Base-by-base conservation (phyloP, 2,329 filamentous ascomycete genomes). In the Remersonia thermophila region DNA sequence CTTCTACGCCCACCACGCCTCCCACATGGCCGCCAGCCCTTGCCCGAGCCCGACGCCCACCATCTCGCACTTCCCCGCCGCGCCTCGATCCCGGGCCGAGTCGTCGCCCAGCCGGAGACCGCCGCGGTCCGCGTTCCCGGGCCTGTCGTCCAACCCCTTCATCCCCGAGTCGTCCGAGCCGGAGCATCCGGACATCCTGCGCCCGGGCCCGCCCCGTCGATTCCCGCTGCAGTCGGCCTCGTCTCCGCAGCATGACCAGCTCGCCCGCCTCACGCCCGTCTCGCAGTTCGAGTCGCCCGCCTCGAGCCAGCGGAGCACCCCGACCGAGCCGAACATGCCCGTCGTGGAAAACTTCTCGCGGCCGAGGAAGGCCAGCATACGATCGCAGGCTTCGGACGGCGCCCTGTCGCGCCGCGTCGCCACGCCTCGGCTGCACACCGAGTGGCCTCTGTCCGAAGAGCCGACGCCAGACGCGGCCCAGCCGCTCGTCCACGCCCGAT, bases 341-440 rank as follows among this genome's bases (percentile, higher is more conserved):
- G 50, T 53, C 31, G 59, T 71, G 31, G 66, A 67, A 47, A 76
- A 76, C 53, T 76, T 76, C 51, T 76, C 71, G n/a, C 63, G 71
- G 27, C 71, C 71, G 29, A 61, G 71, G 39, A 71, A 71, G 42
- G 57, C 61, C 27, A 74, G 71, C 51, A 60, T 48, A 13, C 40
- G 44, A 33, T 47, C 44, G 12, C 47, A 48, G 27, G 36, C 41
- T 18, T 44, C 45, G 11, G 47, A 50, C 31, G 12, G 40, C 7
- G 39, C 46, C 17, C 33, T 42, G 33, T 45, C 43, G 13, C 38
- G 47, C 11, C 44, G 40, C 10, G 23, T 41, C 35, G 39, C 33
- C n/a, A 33, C 33, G 30, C 42, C 34, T 17, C 42, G 40, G 26
- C 27, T 38, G 27, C 41, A 47, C 41, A 33, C 45, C 50, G 36